phyloP scores from a whole-genome alignment of 176 grass and related monocot species.

The Pontederia paniculata region DNA sequence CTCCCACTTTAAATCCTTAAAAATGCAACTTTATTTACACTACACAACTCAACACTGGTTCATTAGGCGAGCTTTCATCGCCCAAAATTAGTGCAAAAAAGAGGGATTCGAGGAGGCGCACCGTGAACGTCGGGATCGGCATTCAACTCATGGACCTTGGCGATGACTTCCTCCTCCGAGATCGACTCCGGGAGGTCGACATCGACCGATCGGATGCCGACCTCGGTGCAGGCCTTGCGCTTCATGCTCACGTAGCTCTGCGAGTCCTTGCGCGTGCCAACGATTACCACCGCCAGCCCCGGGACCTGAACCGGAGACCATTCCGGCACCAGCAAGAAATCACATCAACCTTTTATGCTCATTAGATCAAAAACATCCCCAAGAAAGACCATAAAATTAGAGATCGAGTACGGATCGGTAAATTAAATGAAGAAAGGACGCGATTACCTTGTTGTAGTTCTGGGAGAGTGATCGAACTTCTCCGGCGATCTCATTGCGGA shows the following conservation, averaged over 20 bases:
- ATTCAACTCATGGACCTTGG: slow-evolving; percentile 73
- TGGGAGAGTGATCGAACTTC: slow-evolving; percentile 52
- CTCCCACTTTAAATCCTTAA: no score
- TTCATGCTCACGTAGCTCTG: slow-evolving; percentile 85
- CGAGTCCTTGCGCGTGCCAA: slow-evolving; percentile 84
- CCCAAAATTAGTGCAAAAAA: neutral
- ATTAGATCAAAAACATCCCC: neutral
- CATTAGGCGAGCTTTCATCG: no score
- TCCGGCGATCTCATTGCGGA: slow-evolving; percentile 50
- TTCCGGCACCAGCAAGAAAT: neutral
- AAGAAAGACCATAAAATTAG: neutral
- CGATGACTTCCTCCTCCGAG: slow-evolving; percentile 59
- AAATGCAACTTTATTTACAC: no score
- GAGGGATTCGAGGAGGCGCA: slow-evolving; percentile 4
- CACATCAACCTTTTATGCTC: no score
- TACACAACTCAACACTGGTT: no score
- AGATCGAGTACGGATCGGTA: neutral
- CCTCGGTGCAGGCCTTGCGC: slow-evolving; percentile 89
- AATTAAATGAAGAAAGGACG: neutral
- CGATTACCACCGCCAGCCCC: slow-evolving; percentile 90
- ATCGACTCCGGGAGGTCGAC: slow-evolving; percentile 73
- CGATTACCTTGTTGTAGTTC: slow-evolving; percentile 27
- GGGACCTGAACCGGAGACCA: slow-evolving; percentile 41
- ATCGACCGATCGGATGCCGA: slow-evolving; percentile 66
- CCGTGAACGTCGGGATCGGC: slow-evolving; percentile 67